Percentiles rank a stretch among this genome's conserved stretches.
These are phyloP conservation scores for Komagataella pseudopastoris DNA, from an alignment of 805 yeast species.

Conservation along the genomic window DNA sequence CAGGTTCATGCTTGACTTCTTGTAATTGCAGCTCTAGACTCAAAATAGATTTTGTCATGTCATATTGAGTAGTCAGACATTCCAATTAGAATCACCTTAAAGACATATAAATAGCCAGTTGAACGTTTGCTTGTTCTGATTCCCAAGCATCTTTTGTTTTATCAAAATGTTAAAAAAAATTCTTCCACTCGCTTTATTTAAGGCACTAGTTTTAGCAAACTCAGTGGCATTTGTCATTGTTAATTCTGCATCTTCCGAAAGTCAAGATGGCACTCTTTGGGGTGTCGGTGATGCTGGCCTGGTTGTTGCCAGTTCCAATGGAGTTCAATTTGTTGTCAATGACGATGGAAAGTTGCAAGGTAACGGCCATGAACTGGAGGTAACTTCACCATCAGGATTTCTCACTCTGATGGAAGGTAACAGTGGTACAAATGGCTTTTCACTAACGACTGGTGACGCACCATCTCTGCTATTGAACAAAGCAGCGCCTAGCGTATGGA, in stretches of 20 bases:
- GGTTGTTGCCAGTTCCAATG: constrained; percentile 6
- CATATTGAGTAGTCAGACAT: neutral
- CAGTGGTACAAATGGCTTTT: neutral
- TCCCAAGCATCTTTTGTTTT: neutral
- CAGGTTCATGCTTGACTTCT: neutral
- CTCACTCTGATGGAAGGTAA: neutral
- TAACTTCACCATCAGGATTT: neutral
- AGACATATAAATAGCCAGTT: neutral
- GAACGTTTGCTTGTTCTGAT: neutral
- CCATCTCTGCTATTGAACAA: neutral
- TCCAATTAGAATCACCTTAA: neutral
- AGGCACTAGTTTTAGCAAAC: neutral
- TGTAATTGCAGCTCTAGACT: neutral
- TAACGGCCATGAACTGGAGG: neutral
- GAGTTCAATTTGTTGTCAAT: neutral
- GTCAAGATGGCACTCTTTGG: neutral
- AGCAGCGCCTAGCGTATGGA: neutral
- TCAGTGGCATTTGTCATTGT: neutral
- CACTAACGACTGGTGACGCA: neutral
- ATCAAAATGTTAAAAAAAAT: neutral
- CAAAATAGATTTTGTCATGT: neutral
- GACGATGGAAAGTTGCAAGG: neutral
- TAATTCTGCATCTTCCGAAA: neutral
- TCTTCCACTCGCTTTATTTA: neutral
- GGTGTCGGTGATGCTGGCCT: constrained; percentile 1